Percentiles rank a stretch among this genome's conserved stretches.
These are phyloP conservation scores for Xylaria castorea DNA, from an alignment of 495 filamentous ascomycete genomes.

Conservation along the genomic window DNA sequence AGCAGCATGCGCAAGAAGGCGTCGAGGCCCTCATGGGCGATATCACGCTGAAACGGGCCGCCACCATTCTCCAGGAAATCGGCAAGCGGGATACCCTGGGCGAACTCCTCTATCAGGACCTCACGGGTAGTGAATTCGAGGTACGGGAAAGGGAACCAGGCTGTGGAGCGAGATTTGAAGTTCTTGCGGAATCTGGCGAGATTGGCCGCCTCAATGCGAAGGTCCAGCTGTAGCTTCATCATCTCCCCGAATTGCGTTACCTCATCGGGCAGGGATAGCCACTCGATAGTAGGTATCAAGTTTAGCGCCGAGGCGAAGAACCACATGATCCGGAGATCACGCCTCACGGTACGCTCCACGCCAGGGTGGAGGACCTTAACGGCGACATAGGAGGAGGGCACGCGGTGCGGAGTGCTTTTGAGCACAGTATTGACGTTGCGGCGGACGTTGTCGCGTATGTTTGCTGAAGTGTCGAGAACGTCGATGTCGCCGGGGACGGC, in stretches of 20 bases:
- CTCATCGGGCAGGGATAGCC: conserved; percentile 96
- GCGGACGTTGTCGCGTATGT: conserved; percentile 70
- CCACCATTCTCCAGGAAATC: conserved; percentile 91
- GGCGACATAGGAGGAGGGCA: conserved; percentile 92
- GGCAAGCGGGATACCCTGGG: conserved; percentile 88
- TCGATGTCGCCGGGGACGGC: conserved; percentile 66
- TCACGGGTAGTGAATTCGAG: conserved; percentile 87
- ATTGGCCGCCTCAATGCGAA: conserved; percentile 94
- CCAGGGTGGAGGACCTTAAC: conserved; percentile 95
- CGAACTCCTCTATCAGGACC: conserved; percentile 95
- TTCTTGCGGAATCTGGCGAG: conserved; percentile 86
- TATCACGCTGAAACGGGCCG: conserved; percentile 90
- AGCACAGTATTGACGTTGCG: conserved; percentile 85
- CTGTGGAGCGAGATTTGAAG: conserved; percentile 87
- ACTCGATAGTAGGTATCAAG: conserved; percentile 91
- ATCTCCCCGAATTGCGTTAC: conserved; percentile 94
- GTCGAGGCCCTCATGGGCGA: conserved; percentile 94
- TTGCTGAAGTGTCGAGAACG: conserved; percentile 56
- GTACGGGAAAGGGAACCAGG: conserved; percentile 96
- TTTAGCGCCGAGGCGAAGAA: conserved; percentile 91
- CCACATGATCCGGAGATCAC: conserved; percentile 90
- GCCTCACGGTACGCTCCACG: conserved; percentile 84
- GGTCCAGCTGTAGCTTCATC: conserved; percentile 96
- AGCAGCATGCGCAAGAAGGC: conserved; percentile 98
- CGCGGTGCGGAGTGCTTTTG: conserved; percentile 81